Evolutionary conservation across 768 basidiomycete species (phyloP), one percentile per base, ranked within the genome.

Genomic region (Boletus eberwhitei): DNA sequence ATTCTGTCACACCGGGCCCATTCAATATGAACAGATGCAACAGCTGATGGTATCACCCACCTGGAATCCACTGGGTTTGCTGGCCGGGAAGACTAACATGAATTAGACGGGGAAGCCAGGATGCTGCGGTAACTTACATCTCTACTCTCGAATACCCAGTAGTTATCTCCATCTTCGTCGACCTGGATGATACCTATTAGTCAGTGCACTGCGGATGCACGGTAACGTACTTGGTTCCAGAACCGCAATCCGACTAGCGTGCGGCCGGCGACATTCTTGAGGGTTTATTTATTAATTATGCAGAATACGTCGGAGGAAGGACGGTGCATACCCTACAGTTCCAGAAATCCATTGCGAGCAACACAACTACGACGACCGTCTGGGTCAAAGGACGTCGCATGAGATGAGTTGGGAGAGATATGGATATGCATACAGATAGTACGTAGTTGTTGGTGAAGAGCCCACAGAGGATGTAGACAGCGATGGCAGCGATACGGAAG

Each of bases 331-430:
- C 92, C 69, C 94, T 78, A 61, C 92, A 93, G 64, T 96, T 98
- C 97, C 96, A 99, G 71, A 99, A 99, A 74, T 99, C 97, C 83
- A 96, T 88, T 0, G 95, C 90, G 24, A 99, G 82, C 16, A 99
- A 77, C 2, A 98, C 86, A 21, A 98, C 97, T 0, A 98, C 96
- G 9, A 83, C 72, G 4, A 99, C 95, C 24, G 94, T 96, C 85
- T 87, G 64, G 22, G 53, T 29, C 59, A 48, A 46, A 24, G 24
- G 26, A 48, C 40, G 44, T 21, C 17, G 36, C 22, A 39, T 50
- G 40, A 51, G 52, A 48, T 21, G 50, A 19, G 41, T 9, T 36
- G 41, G 44, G 35, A 8, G 7, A 41, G 17, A 41, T 22, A 19
- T 6, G 17, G 40, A 34, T 8, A 41, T 31, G 72, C 91, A 62